These are phyloP conservation scores for Ustilago cynodontis DNA, from an alignment of 1,284 basidiomycete species.

Conservation along the genomic window DNA sequence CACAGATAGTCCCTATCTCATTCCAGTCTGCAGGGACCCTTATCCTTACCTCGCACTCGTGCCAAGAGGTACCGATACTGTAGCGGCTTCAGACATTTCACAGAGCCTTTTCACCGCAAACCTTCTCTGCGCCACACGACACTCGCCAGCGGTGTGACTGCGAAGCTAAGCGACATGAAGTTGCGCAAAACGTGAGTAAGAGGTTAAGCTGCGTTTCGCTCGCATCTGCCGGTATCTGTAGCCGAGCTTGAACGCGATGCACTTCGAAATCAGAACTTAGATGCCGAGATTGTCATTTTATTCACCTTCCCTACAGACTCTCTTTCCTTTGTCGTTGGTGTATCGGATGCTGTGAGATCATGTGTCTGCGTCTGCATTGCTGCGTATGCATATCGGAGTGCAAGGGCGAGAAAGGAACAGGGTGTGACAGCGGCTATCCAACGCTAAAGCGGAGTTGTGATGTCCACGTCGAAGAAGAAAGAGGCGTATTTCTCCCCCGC, in stretches of 20 bases:
- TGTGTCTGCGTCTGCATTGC: not conserved
- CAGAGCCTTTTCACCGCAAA: not conserved
- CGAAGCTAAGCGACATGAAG: not conserved
- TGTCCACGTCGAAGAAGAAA: not conserved
- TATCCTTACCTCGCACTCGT: not conserved
- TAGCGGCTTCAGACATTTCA: not conserved
- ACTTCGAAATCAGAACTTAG: not conserved
- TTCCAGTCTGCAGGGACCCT: not conserved
- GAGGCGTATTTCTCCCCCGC: conserved; percentile 1
- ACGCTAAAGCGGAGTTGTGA: not conserved
- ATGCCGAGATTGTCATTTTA: not conserved
- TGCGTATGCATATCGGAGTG: not conserved
- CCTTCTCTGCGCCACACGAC: not conserved
- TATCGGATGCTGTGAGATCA: not conserved
- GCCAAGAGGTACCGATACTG: not conserved
- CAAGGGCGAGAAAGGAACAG: not conserved
- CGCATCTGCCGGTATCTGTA: not conserved
- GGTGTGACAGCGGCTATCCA: not conserved
- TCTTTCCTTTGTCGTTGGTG: not conserved
- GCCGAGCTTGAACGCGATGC: not conserved
- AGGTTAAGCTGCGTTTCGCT: not conserved
- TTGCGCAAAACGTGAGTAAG: not conserved
- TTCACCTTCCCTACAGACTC: conserved; percentile 1
- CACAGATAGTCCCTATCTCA: too few relatives aligned
- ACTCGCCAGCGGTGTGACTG: not conserved